Evolutionary conservation across 176 grass and related monocot genomes (phyloP).

Genomic region (Dendrocalamus sinicus): DNA sequence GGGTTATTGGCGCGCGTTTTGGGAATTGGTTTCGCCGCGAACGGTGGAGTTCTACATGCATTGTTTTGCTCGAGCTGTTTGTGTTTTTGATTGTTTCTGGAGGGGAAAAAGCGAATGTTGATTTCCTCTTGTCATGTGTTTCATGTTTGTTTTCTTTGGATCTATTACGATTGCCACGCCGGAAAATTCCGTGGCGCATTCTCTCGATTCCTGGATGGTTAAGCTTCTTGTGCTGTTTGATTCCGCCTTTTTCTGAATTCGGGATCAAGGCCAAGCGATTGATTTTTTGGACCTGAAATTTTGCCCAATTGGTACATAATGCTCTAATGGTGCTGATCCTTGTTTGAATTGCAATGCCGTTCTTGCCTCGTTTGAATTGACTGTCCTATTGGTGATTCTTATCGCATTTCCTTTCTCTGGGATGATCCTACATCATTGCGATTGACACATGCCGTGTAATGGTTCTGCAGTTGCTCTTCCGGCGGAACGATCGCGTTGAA

Average conservation of each 20-base stretch:
- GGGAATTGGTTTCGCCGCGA: neutral
- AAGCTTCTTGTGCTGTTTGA: constrained; percentile 4
- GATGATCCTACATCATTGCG: constrained; percentile 21
- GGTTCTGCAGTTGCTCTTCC: constrained; percentile 22
- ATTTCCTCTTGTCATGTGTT: constrained; percentile 8
- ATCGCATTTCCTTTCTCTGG: neutral
- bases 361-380: constrained; percentile 17
- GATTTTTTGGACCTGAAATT: neutral
- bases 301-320: neutral
- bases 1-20: neutral
- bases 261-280: neutral
- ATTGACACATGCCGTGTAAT: constrained; percentile 32
- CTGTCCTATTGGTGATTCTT: neutral
- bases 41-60: neutral
- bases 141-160: constrained; percentile 24
- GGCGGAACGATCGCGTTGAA: neutral
- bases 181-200: neutral
- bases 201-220: neutral
- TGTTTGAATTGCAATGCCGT: constrained; percentile 15
- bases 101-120: too few species aligned
- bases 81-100: neutral
- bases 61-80: neutral
- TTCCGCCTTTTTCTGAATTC: constrained; percentile 5
- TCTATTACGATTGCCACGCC: neutral
- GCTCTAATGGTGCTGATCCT: neutral